These are phyloP conservation scores for Laburnicola sp. DNA, from an alignment of 2,329 filamentous ascomycete species.

Conservation along the genomic window DNA sequence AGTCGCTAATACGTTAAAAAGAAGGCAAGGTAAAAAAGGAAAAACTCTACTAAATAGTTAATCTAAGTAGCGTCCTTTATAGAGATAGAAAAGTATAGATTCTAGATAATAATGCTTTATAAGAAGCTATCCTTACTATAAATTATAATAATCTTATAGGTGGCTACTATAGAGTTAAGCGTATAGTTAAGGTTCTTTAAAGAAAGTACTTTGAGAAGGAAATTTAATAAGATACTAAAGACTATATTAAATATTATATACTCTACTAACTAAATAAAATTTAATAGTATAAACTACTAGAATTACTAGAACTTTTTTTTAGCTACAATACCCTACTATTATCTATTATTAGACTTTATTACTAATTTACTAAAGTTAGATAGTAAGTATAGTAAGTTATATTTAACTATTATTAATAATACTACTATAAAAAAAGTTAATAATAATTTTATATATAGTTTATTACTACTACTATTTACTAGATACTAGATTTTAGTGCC, in stretches of 20 bases:
- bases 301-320: not conserved
- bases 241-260: not conserved
- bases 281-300: not conserved
- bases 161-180: not conserved
- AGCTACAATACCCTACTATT: not conserved
- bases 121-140: not conserved
- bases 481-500: too few species aligned
- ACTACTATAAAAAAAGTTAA: too few species aligned
- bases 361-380: slow-evolving; percentile 1
- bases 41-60: not conserved
- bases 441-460: slow-evolving; percentile 1
- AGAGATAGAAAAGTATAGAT: not conserved
- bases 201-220: not conserved
- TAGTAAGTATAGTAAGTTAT: not conserved
- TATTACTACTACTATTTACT: not conserved
- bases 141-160: not conserved
- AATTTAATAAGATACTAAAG: not conserved
- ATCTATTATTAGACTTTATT: slow-evolving; percentile 8
- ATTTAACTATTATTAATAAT: not conserved
- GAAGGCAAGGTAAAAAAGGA: not conserved
- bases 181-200: not conserved
- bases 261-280: not conserved
- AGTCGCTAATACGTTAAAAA: not conserved
- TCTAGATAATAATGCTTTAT: not conserved
- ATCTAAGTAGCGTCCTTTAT: not conserved